Evolutionary conservation across 176 grass and related monocot species (phyloP).

Genomic region (Aegilops speltoides): DNA sequence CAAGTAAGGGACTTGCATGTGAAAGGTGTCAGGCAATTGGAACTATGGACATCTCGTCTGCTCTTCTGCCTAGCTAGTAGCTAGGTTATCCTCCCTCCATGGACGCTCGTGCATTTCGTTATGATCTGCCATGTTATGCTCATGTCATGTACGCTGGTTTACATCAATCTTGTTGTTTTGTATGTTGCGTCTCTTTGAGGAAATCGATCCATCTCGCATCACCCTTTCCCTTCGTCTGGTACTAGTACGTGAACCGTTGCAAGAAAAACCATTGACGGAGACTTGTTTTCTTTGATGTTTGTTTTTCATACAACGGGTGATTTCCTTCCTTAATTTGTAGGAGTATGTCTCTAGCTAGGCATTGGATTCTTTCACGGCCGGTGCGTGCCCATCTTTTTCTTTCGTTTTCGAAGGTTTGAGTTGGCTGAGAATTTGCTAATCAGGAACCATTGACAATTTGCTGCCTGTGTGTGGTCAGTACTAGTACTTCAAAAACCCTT

Average conservation of each 20-base stretch:
- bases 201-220: neutral
- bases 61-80: neutral
- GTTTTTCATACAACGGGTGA: neutral
- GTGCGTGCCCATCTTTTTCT: too few relatives aligned
- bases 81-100: conserved; percentile 41
- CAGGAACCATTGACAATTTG: too few relatives aligned
- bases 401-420: neutral
- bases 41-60: neutral
- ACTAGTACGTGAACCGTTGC: conserved; percentile 2
- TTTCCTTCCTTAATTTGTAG: neutral
- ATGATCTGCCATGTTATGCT: conserved; percentile 11
- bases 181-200: conserved; percentile 27
- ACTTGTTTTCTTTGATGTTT: neutral
- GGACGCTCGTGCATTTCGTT: conserved; percentile 15
- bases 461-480: too few relatives aligned
- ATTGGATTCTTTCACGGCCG: neutral
- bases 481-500: too few relatives aligned
- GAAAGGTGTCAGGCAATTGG: conserved; percentile 31
- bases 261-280: conserved; percentile 2
- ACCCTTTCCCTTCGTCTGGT: neutral
- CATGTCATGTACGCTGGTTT: neutral
- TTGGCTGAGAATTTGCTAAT: too few relatives aligned
- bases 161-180: conserved; percentile 11
- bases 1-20: too few relatives aligned
- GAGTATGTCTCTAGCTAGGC: neutral